These are phyloP conservation scores for Kitagawia praeruptora DNA, from an alignment of 129 eudicot genomes.

Conservation along the genomic window DNA sequence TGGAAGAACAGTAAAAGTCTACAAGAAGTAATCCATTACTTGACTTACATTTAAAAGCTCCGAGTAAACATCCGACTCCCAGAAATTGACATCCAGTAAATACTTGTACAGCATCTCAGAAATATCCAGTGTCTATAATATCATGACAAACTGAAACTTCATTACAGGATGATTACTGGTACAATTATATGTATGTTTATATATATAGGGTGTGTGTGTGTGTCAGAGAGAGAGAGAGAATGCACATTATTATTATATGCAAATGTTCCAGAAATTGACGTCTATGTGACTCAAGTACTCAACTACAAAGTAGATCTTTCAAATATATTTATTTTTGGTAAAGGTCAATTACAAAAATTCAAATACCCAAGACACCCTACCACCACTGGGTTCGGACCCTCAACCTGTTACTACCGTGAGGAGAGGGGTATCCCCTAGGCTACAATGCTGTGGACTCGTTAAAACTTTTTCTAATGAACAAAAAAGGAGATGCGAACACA, in stretches of 20 bases:
- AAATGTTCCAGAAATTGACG: not conserved
- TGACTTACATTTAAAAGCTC: slow-evolving; percentile 36
- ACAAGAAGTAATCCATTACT: slow-evolving; percentile 2
- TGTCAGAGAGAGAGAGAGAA: not conserved
- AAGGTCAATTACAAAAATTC: not conserved
- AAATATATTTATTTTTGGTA: not conserved
- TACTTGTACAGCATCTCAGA: slow-evolving; percentile 54
- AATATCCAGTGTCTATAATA: slow-evolving; percentile 53
- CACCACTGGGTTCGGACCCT: not conserved
- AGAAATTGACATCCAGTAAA: slow-evolving; percentile 31
- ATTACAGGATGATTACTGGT: not conserved
- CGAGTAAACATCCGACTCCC: slow-evolving; percentile 31
- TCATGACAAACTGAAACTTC: not conserved
- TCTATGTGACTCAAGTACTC: not conserved
- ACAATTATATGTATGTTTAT: not conserved
- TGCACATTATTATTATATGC: not conserved
- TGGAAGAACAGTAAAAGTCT: not conserved
- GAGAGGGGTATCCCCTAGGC: not conserved
- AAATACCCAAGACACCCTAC: too few species aligned
- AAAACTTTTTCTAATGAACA: not conserved
- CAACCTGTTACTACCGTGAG: not conserved
- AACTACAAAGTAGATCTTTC: not conserved
- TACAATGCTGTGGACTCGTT: not conserved
- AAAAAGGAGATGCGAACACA: not conserved
- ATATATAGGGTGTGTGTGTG: too few species aligned